Conservation (phyloP, 208 protist species). For the Wallacemonas collosoma region DNA sequence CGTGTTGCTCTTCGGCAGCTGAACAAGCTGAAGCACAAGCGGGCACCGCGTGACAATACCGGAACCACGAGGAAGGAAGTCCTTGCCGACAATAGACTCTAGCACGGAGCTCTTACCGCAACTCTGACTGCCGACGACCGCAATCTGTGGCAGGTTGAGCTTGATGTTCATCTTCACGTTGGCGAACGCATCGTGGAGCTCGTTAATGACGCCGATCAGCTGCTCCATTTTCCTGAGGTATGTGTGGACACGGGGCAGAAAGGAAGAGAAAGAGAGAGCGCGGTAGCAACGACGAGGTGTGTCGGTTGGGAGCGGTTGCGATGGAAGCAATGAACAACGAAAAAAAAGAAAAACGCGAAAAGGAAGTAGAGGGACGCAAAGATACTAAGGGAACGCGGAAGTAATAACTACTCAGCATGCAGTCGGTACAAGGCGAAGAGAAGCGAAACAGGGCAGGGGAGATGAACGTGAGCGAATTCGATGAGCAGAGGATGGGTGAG, state of each 20-base stretch:
- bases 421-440: not conserved
- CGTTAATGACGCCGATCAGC: conserved; percentile 98
- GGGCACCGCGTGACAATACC: conserved; percentile 99
- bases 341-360: not conserved
- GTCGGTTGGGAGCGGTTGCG: not conserved
- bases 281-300: too few relatives aligned
- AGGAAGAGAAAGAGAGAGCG: not conserved
- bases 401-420: not conserved
- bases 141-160: conserved; percentile 98
- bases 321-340: not conserved
- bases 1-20: conserved; percentile 59
- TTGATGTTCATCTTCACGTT: conserved; percentile 91
- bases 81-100: conserved; percentile 99
- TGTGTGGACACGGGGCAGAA: conserved; percentile 9
- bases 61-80: conserved; percentile 99
- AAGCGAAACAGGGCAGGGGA: not conserved
- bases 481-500: too few relatives aligned
- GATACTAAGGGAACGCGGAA: not conserved
- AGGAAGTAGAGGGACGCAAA: not conserved
- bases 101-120: conserved; percentile 98
- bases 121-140: conserved; percentile 98
- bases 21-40: conserved; percentile 98
- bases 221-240: conserved; percentile 83
- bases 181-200: conserved; percentile 96
- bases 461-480: not conserved